phyloP scores from a whole-genome alignment of 495 filamentous ascomycete species.

The Penicillium canariense region DNA sequence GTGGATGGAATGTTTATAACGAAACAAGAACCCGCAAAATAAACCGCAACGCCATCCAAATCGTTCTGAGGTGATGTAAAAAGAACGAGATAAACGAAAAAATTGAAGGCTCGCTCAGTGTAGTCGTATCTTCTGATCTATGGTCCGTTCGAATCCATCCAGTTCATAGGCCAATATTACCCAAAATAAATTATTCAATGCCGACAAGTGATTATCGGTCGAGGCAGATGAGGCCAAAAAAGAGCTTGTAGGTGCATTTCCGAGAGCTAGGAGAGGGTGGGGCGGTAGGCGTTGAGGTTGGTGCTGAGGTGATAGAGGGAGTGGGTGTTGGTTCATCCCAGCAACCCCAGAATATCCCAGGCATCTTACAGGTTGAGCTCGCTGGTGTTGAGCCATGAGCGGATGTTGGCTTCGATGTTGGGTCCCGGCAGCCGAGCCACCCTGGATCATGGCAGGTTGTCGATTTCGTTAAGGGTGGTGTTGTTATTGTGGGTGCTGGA shows the following conservation, averaged over 20 bases:
- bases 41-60: slow-evolving; percentile 3
- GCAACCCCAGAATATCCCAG: background rate
- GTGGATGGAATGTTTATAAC: no score
- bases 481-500: slow-evolving; percentile 21
- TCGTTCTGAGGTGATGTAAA: background rate
- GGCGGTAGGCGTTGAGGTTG: background rate
- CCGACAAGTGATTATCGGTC: background rate
- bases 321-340: background rate
- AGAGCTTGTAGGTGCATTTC: background rate
- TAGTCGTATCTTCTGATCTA: slow-evolving; percentile 3
- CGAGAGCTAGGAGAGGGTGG: background rate
- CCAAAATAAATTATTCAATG: background rate
- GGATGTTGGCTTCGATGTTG: background rate
- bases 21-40: background rate
- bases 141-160: background rate
- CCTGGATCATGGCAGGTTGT: slow-evolving; percentile 13
- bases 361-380: background rate
- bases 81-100: background rate
- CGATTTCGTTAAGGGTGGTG: slow-evolving; percentile 4
- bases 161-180: background rate
- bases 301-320: background rate
- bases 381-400: background rate
- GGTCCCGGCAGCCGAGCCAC: slow-evolving; percentile 19
- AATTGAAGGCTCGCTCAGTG: background rate
- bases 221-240: background rate